Base-by-base conservation (phyloP, 2,329 filamentous ascomycete genomes). In the Penicillium vulpinum region DNA sequence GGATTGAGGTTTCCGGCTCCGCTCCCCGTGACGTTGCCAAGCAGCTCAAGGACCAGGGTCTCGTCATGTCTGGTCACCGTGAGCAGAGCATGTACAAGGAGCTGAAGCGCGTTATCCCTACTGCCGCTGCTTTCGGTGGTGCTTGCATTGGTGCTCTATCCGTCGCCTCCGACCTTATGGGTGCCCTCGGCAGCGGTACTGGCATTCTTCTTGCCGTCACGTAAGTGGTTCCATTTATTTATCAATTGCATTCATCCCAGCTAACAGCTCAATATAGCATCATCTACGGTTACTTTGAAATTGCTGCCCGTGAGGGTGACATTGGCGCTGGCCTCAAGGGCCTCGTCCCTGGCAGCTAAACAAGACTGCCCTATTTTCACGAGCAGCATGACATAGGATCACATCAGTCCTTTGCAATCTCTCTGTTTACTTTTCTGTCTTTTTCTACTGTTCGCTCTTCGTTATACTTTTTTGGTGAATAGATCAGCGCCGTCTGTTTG, bases 71-170 rank as follows among this genome's bases (percentile, higher is more conserved):
- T 72, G 94, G 94, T 73, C 94, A 99, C 84, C 91, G 94, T 81
- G 95, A 99, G 78, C 93, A 97, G 85, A 95, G 90, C 83, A 99
- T 99, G 94, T 99, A 99, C 87, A 96, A 96, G 85, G 94, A 99
- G 81, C 87, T 99, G 64, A 99, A 99, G 90, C 90, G 94, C 73
- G 94, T 99, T 71, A 99, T 99, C 65, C 95, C 94, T 63, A 97
- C 94, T 59, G 95, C 94, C 61, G 94, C 94, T 64, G 94, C 95
- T 70, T 99, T 99, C 67, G 94, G 95, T 78, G 94, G 94, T 84
- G 94, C 94, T 67, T 97, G 93, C 83, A 99, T 99, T 82, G 94
- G 94, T 82, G 93, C 90, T 67, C 87, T 99, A 64, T 97, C 93
- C 51, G 93, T 99, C 71, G 88, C 90, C 72, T 96, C 91, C 76